A percentile compares a stretch with the other conserved stretches of the same genome.
These are phyloP conservation scores for Solanum tarijense DNA, from an alignment of 257 asterid species.

Conservation along the genomic window DNA sequence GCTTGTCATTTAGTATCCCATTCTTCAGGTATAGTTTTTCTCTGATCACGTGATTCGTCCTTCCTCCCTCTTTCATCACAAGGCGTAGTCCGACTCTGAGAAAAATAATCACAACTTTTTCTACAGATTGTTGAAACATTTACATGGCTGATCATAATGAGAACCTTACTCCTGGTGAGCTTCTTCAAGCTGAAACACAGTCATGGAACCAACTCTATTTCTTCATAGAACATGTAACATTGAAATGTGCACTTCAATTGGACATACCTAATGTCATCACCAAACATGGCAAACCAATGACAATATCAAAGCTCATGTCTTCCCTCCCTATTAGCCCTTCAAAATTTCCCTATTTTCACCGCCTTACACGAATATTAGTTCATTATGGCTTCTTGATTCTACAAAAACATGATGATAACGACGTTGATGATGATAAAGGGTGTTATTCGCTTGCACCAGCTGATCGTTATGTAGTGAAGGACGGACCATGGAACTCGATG, in stretches of 20 bases:
- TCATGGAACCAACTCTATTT: background rate
- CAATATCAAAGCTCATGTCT: background rate
- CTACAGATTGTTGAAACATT: background rate
- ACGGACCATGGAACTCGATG: background rate
- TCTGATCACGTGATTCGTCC: background rate
- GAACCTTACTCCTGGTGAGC: background rate
- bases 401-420: background rate
- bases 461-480: background rate
- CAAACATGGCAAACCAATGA: constrained; percentile 1
- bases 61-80: background rate
- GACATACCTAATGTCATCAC: constrained; percentile 8
- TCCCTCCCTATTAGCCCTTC: background rate
- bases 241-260: constrained; percentile 1
- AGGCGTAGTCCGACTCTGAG: background rate
- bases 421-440: background rate
- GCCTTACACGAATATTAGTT: background rate
- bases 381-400: constrained; percentile 3
- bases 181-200: constrained; percentile 2
- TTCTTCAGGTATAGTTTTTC: background rate
- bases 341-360: background rate
- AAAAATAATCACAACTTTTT: background rate
- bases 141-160: background rate
- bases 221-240: background rate
- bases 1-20: background rate
- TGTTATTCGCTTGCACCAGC: background rate